phyloP scores from a whole-genome alignment of 2,329 filamentous ascomycete species.

The Colletotrichum theobromicola region DNA sequence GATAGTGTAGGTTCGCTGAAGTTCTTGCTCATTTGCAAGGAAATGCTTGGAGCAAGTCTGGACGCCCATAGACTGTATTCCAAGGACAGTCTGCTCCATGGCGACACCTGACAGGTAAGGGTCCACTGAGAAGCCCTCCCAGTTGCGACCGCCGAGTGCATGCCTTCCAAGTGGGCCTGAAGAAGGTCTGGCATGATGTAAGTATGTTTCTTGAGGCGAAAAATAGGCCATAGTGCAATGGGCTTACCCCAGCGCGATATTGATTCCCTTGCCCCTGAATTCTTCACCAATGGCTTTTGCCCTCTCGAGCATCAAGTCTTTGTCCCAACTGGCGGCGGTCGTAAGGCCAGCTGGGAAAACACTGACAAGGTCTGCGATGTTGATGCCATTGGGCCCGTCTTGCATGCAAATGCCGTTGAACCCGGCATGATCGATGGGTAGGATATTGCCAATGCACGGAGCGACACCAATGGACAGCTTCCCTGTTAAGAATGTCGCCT shows the following conservation, averaged over 20 bases:
- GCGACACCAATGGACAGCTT: slow-evolving; percentile 73
- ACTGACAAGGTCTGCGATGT: slow-evolving; percentile 51
- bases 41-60: slow-evolving; percentile 58
- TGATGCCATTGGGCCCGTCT: slow-evolving; percentile 76
- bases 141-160: slow-evolving; percentile 77
- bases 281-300: slow-evolving; percentile 75
- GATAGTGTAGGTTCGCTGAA: slow-evolving; percentile 47
- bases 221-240: neutral
- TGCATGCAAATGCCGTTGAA: slow-evolving; percentile 81
- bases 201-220: neutral
- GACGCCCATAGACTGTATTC: slow-evolving; percentile 50
- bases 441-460: slow-evolving; percentile 69
- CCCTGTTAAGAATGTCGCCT: slow-evolving; percentile 80
- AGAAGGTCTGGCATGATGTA: slow-evolving; percentile 52
- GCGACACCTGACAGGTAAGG: slow-evolving; percentile 73
- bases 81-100: slow-evolving; percentile 66
- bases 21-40: slow-evolving; percentile 74
- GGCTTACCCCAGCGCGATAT: slow-evolving; percentile 69
- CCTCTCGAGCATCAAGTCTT: slow-evolving; percentile 72
- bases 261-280: slow-evolving; percentile 71
- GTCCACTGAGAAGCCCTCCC: slow-evolving; percentile 84
- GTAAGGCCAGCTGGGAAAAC: slow-evolving; percentile 80
- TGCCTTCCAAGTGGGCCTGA: slow-evolving; percentile 78
- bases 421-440: slow-evolving; percentile 57
- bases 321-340: slow-evolving; percentile 81